Evolutionary conservation across 441 rosid species (phyloP), one percentile per base, ranked within the genome.

Genomic region (Mallotus repandus): DNA sequence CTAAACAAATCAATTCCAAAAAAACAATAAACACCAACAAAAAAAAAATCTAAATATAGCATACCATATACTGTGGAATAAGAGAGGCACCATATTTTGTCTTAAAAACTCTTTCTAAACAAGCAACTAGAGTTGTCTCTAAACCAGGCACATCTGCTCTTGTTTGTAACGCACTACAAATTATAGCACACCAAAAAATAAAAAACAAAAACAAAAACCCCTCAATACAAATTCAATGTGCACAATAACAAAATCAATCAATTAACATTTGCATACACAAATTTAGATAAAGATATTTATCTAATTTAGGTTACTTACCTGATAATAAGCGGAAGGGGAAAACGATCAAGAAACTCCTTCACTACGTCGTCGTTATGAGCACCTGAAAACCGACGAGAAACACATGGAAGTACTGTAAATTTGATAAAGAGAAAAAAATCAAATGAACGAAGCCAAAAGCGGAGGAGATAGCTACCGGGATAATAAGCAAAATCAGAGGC

Each of bases 81-180:
- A 90, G 80, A 48, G 93, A 89, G 54, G 94, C 91, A 3, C 97
- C 97, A 76, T 87, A 88, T 73, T 84, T 92, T n/a, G 96, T 86
- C 79, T 82, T 84, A 64, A 94, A 91, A 29, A 92, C 72, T 72
- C 87, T 87, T 72, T 88, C 99, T 71, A 94, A 81, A 85, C 95
- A 89, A 79, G 84, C 84, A 35, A 86, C 89, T 57, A 92, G 64
- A 58, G 89, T 74, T 59, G 0, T 74, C 71, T 84, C 96, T 32
- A 92, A 70, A 14, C 89, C 89, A 62, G 89, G 89, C 32, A 84
- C 82, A 75, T 85, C 86, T 11, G 86, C 45, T 67, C 76, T 86
- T 29, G 86, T 87, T 78, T 88, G 97, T 70, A 94, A 81, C 65
- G 85, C 87, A 76, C 99, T 94, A 84, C 80, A 83, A 64, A 12